Evolutionary conservation across 192 early-diverging fungal species (phyloP), one percentile per base, ranked within the genome.

Genomic region (Borealophlyctis nickersoniae): DNA sequence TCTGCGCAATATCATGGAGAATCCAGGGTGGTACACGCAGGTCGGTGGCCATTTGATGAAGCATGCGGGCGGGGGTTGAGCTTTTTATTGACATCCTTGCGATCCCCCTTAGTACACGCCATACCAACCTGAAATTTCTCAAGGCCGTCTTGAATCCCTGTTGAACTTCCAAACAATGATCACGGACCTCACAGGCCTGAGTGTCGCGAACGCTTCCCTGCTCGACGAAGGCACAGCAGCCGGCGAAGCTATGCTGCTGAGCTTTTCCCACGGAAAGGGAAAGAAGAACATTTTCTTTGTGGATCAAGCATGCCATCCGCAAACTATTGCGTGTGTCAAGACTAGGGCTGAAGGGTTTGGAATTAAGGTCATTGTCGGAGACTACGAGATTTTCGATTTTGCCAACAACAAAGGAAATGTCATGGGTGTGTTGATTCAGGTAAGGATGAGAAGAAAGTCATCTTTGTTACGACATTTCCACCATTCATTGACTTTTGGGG

Each of bases 141-240:
- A 99, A 78, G 97, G 97, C 36, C 89, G 97, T 54, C 82, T 99
- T 2, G 97, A 99, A 77, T 93, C 93, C 19, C 84, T 99, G 39
- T 73, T 99, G 59, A 99, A 99, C 77, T 99, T 83, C 82, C 97
- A 99, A 77, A 99, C 97, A 2, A 92, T 98, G 83, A 88, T 99
- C 62, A 85, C 81, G 28, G 94, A 99, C 71, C 66, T 99, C 23
- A 97, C 97, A 0, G 95, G 97, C n/a, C 77, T 99, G 69, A 86
- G 91, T 16, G 91, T 98, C 27, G 89, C 97, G 61, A 99, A 99
- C 67, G 95, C 97, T 36, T 96, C 93, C n/a, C 77, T 99, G 56
- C 80, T 99, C 51, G 97, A 99, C 58, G 97, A 99, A 83, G 97
- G 95, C 54, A 98, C 97, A 13, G 97, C 97, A 35, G 97, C 97